Base-by-base conservation (phyloP, 768 basidiomycete species). In the Lactifluus piperatus region DNA sequence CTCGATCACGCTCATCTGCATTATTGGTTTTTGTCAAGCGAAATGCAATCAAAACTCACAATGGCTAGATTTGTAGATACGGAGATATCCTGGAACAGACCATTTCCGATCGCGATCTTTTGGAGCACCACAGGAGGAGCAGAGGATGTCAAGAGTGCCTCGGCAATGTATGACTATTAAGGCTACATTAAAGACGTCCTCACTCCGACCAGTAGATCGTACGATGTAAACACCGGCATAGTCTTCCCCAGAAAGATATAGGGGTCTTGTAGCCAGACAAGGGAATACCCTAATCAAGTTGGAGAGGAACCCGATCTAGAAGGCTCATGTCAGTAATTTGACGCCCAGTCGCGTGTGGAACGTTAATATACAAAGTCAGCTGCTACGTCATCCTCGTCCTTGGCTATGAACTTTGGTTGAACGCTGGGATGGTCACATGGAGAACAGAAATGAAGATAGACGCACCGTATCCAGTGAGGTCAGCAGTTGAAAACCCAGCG, bases 201-300 rank as follows among this genome's bases (percentile, higher is more conserved):
- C 22, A 10, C 18, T n/a, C 37, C 18, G 37, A 26, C 13, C 34
- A 26, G 8, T 16, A 20, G 45, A 47, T 30, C 81, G 64, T 58
- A 82, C 81, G 54, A 88, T 87, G 64, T 85, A 88, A 59, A 77
- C 77, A 29, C 88, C 88, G 14, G 88, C 81, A 69, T 88, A 89
- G 65, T 84, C 86, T 70, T 89, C 88, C 5, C 88, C 88, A 0
- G 80, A 81, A 37, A 90, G 67, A 68, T 84, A 73, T 36, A 89
- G 76, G 16, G 88, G 88, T 29, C 88, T 81, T 1, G 73, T 80
- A 14, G 80, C 79, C 24, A 89, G 75, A 64, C 77, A 76, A 18
- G 88, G 88, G 70, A 90, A 90, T 10, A 88, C 82, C 64, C 83
- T 83, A 66, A 88, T 83, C 3, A 88, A 73, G 66, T 89, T 89